phyloP scores from a whole-genome alignment of 352 stramenopile genomes.

The Globisporangium camurandrum region DNA sequence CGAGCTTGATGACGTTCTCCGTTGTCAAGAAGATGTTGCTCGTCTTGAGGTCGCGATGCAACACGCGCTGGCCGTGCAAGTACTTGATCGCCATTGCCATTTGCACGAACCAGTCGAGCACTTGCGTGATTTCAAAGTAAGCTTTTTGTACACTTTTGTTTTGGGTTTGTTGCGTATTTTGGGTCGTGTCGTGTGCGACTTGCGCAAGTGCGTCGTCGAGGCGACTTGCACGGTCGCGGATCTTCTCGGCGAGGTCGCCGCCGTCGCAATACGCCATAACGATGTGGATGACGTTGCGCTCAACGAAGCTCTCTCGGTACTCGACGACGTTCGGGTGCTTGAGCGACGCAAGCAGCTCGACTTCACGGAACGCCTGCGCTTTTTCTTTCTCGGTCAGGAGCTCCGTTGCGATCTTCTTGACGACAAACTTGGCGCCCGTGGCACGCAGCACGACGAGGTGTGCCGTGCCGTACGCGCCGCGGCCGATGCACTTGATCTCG shows the following conservation, averaged over 20 bases:
- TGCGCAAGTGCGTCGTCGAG: conserved; percentile 16
- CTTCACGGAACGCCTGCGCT: conserved; percentile 72
- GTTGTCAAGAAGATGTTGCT: conserved; percentile 90
- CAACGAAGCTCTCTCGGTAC: conserved; percentile 90
- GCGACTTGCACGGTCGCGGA: conserved; percentile 38
- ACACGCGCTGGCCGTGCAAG: conserved; percentile 86
- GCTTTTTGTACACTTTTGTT: too few relatives aligned
- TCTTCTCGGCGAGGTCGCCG: conserved; percentile 65
- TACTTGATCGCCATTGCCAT: conserved; percentile 93
- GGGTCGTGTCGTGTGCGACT: conserved; percentile 7
- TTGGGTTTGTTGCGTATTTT: too few relatives aligned
- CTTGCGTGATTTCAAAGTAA: conserved; percentile 54
- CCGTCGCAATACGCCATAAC: conserved; percentile 95
- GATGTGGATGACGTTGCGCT: conserved; percentile 85
- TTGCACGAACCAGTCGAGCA: conserved; percentile 90
- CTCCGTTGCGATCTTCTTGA: conserved; percentile 87
- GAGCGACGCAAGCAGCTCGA: conserved; percentile 87
- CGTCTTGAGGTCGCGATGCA: conserved; percentile 93
- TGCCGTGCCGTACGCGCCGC: conserved; percentile 69
- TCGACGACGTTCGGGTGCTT: conserved; percentile 93
- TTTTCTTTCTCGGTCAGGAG: conserved; percentile 72
- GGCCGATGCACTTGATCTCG: conserved; percentile 67
- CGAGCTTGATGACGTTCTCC: conserved; percentile 86
- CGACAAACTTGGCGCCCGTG: conserved; percentile 44
- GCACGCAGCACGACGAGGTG: conserved; percentile 47